These are phyloP conservation scores for Coffea humblotiana DNA, from an alignment of 305 asterid genomes.

Conservation along the genomic window DNA sequence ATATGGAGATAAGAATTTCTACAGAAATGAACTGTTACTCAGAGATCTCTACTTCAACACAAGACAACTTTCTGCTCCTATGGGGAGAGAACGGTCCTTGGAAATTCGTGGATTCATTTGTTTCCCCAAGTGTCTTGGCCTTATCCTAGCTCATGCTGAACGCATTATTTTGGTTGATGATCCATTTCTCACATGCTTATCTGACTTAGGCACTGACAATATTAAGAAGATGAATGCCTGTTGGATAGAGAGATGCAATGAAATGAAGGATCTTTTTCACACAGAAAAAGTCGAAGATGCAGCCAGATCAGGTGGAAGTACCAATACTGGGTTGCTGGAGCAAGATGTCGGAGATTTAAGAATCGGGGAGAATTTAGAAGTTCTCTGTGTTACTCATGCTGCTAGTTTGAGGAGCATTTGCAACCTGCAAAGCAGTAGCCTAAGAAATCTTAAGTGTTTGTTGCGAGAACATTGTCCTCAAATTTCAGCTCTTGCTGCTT, in stretches of 20 bases:
- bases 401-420: constrained; percentile 12
- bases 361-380: constrained; percentile 14
- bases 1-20: constrained; percentile 17
- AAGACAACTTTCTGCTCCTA: constrained; percentile 1
- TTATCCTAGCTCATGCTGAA: constrained; percentile 22
- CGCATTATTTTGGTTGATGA: constrained; percentile 24
- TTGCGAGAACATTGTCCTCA: constrained; percentile 42
- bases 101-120: constrained; percentile 34
- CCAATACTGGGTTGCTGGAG: not conserved
- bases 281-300: not conserved
- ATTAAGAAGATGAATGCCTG: constrained; percentile 29
- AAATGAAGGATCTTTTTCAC: constrained; percentile 26
- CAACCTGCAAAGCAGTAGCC: constrained; percentile 7
- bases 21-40: constrained; percentile 19
- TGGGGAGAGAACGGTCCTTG: constrained; percentile 17
- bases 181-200: constrained; percentile 23
- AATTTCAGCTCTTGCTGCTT: constrained; percentile 24
- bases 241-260: constrained; percentile 36
- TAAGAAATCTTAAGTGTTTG: constrained; percentile 26
- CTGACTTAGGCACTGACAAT: constrained; percentile 18
- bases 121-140: constrained; percentile 23
- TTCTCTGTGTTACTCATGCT: constrained; percentile 31
- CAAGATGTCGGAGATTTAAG: not conserved
- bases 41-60: constrained; percentile 21
- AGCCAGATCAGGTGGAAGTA: not conserved